phyloP scores from a whole-genome alignment of 164 flowering plant species.

The Vitis labrusca region DNA sequence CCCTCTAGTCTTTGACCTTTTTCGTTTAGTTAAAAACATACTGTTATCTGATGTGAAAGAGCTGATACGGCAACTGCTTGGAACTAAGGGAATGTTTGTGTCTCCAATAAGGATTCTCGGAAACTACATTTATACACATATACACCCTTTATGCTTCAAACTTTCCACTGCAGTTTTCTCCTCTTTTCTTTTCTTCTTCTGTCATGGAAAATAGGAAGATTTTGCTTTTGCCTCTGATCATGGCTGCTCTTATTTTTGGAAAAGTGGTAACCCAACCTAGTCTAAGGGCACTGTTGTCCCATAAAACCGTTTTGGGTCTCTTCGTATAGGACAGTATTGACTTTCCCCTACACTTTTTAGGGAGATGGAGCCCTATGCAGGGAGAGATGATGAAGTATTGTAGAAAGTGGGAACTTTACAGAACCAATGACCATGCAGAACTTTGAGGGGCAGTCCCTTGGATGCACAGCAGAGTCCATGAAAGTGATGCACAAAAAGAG shows the following conservation, averaged over 20 bases:
- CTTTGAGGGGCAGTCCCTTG: neutral
- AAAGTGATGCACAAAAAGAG: constrained; percentile 9
- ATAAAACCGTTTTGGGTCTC: neutral
- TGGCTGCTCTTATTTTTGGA: neutral
- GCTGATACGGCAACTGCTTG: no score
- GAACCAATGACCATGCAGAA: neutral
- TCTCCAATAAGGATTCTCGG: neutral
- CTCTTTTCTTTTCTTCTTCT: neutral
- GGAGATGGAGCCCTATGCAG: neutral
- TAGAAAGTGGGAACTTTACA: neutral
- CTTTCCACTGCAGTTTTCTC: no score
- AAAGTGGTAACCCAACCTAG: no score
- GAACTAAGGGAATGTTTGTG: no score
- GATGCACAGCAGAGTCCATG: neutral
- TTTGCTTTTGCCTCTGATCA: neutral
- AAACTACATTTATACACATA: neutral
- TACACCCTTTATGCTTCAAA: neutral
- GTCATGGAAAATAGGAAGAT: neutral
- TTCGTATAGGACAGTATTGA: neutral
- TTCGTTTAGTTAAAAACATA: no score
- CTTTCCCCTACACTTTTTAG: neutral
- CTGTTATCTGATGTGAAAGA: no score
- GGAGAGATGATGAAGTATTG: neutral
- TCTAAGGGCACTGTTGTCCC: neutral
- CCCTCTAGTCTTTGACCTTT: no score